These are phyloP conservation scores for Fonsecaea pugnacius DNA, from an alignment of 2,329 filamentous ascomycete genomes.

Conservation along the genomic window DNA sequence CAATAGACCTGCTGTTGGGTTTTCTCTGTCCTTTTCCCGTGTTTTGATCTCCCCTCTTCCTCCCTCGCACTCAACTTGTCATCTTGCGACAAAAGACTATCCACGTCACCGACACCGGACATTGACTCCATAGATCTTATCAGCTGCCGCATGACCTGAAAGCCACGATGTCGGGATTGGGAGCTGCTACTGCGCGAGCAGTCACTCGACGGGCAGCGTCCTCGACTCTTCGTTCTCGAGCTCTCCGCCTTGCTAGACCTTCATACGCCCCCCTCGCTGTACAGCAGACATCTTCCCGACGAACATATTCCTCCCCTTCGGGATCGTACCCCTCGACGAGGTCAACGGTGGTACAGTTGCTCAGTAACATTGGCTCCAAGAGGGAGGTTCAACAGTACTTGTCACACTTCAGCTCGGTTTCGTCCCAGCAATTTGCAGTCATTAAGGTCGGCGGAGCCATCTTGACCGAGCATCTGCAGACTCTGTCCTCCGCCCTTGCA, in stretches of 20 bases:
- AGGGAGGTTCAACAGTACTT: constrained; percentile 96
- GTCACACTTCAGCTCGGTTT: constrained; percentile 94
- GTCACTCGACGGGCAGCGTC: constrained; percentile 33
- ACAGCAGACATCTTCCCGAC: constrained; percentile 37
- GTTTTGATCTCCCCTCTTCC: constrained; percentile 10
- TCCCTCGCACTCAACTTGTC: constrained; percentile 5
- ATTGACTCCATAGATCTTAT: neutral
- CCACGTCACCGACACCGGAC: constrained; percentile 6
- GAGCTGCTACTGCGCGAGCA: constrained; percentile 37
- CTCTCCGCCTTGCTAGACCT: constrained; percentile 42
- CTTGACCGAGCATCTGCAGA: constrained; percentile 89
- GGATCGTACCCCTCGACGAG: constrained; percentile 66
- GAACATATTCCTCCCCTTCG: constrained; percentile 52
- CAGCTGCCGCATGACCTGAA: constrained; percentile 38
- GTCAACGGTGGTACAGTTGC: constrained; percentile 82
- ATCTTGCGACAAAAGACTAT: neutral
- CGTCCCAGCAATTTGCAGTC: constrained; percentile 94
- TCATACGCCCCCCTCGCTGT: constrained; percentile 37
- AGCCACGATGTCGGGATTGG: constrained; percentile 34
- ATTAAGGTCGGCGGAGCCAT: constrained; percentile 98
- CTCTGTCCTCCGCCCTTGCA: constrained; percentile 83
- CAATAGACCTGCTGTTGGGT: constrained; percentile 17
- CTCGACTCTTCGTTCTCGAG: constrained; percentile 27
- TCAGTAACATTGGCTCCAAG: constrained; percentile 96
- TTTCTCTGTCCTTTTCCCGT: constrained; percentile 5